Evolutionary conservation across 495 filamentous ascomycete species (phyloP).

Genomic region (Neurospora intermedia): DNA sequence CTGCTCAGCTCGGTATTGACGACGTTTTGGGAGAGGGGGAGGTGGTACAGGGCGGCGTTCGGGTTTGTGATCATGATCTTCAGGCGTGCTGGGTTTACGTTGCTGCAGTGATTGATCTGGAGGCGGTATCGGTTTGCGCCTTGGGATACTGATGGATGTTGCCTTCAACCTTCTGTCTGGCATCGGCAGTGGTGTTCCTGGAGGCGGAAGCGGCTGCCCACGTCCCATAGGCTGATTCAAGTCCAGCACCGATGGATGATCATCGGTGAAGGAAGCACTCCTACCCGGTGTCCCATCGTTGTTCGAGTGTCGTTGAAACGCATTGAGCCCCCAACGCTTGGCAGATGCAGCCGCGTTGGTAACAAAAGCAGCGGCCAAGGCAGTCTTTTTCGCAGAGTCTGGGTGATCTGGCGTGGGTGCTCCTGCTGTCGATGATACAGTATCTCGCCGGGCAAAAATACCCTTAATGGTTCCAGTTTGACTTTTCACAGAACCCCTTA

Average conservation of each 20-base stretch:
- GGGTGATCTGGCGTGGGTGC: conserved; percentile 16
- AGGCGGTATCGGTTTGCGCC: conserved; percentile 33
- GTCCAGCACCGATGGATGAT: conserved; percentile 26
- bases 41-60: conserved; percentile 36
- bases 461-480: conserved; percentile 27
- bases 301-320: conserved; percentile 46
- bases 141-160: conserved; percentile 47
- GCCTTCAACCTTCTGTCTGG: conserved; percentile 45
- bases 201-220: conserved; percentile 65
- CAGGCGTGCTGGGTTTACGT: conserved; percentile 16
- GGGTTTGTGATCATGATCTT: conserved; percentile 15
- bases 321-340: conserved; percentile 74
- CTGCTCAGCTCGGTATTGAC: conserved; percentile 17
- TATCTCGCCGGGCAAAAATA: conserved; percentile 31
- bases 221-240: conserved; percentile 61
- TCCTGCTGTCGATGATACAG: conserved; percentile 10
- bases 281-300: conserved; percentile 22
- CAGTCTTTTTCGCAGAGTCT: conserved; percentile 28
- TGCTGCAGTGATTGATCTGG: conserved; percentile 18
- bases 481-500: conserved; percentile 25
- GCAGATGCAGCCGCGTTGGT: conserved; percentile 66
- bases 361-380: conserved; percentile 42
- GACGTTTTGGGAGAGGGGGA: conserved; percentile 27
- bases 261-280: conserved; percentile 9
- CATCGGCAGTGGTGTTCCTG: conserved; percentile 52